Evolutionary conservation across 2,329 filamentous ascomycete genomes (phyloP), one percentile per base, ranked within the genome.

Genomic region (Aureobasidium namibiae): DNA sequence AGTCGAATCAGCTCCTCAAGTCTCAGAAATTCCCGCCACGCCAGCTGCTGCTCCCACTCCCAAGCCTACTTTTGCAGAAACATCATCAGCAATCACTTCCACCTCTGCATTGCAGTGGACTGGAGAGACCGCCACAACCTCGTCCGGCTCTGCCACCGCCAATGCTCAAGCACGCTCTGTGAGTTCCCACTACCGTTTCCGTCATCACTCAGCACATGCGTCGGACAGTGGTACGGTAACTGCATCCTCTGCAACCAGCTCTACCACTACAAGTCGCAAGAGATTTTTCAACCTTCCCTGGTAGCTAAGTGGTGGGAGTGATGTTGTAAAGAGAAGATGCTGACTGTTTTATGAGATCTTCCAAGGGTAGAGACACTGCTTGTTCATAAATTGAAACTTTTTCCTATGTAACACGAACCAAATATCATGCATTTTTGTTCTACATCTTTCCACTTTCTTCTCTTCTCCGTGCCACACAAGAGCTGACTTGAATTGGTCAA

Each of bases 201-300:
- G 42, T 45, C 39, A 56, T 31, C 53, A 45, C 29, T 34, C 33
- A 26, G 39, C 39, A 45, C 23, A 46, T 21, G 36, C 18, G 16
- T 41, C 50, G 13, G 14, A 39, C 8, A 54, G 36, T 54, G 50
- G 36, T 41, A 33, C 31, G 41, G 16, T 10, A 9, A 33, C 21
- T 16, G 14, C 31, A 29, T 26, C 48, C 18, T 39, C 48, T 26
- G 33, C 48, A 34, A 33, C 39, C 11, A 36, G 39, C 39, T 39
- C 54, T 24, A 38, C 41, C 21, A 44, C 52, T 10, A 36, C 48
- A 13, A 48, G 54, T 48, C 41, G 41, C 23, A 46, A 41, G 33
- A 42, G 54, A 16, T 57, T 57, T 31, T 48, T 57, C 33, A 48
- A 48, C 16, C 42, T 57, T 39, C 54, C 42, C 14, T 57, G 54